A percentile compares a stretch with the other conserved stretches of the same genome.
Conservation (phyloP, 2,329 filamentous ascomycete species). For the Pseudocercospora ulei region DNA sequence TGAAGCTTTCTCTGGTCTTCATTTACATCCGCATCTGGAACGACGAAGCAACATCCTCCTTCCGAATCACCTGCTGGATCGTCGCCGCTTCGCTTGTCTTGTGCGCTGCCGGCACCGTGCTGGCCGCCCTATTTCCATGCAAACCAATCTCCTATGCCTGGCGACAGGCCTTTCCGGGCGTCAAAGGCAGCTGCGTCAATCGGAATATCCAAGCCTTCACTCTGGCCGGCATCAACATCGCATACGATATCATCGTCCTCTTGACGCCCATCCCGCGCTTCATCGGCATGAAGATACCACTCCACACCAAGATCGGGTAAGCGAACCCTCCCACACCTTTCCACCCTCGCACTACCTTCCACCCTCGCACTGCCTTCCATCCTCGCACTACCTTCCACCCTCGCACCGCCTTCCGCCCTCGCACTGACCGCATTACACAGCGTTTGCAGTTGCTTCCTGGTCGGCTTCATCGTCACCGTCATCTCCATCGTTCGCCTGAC, state of each 20-base stretch:
- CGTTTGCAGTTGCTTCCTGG: constrained; percentile 15
- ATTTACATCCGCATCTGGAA: constrained; percentile 19
- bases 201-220: constrained; percentile 12
- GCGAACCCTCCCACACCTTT: background rate
- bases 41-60: constrained; percentile 1
- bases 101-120: constrained; percentile 9
- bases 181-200: constrained; percentile 13
- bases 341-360: too few species aligned
- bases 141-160: constrained; percentile 14
- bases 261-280: constrained; percentile 13
- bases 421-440: background rate
- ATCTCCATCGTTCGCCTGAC: constrained; percentile 16
- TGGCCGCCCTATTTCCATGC: constrained; percentile 14
- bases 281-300: constrained; percentile 13
- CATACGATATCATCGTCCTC: constrained; percentile 15
- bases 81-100: constrained; percentile 4
- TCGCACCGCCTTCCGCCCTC: too few species aligned
- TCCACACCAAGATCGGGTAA: constrained; percentile 15
- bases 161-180: constrained; percentile 10
- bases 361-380: too few species aligned
- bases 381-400: too few species aligned
- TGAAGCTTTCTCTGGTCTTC: constrained; percentile 16
- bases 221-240: constrained; percentile 13
- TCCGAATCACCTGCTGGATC: constrained; percentile 13
- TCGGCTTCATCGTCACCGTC: constrained; percentile 16